phyloP scores from a whole-genome alignment of 495 filamentous ascomycete species.

The Umbilicaria muhlenbergii region DNA sequence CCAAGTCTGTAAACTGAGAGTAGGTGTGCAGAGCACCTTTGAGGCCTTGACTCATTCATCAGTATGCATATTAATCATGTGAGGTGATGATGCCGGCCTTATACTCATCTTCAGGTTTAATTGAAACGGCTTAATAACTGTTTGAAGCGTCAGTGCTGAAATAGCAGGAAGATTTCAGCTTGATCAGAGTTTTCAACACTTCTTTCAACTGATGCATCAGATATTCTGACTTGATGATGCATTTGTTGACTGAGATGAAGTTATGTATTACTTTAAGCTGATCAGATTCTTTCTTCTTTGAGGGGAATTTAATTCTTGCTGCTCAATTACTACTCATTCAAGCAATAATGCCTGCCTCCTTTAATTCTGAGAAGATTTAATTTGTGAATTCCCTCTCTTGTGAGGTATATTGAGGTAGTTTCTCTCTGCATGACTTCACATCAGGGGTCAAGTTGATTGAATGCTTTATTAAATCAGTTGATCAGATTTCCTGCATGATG shows the following conservation, averaged over 20 bases:
- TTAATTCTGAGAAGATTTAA: no score
- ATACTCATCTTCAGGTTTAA: background rate
- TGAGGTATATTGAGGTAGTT: no score
- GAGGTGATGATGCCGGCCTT: no score
- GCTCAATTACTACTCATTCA: no score
- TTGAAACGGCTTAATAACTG: background rate
- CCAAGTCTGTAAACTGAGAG: constrained; percentile 1
- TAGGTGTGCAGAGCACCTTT: constrained; percentile 2
- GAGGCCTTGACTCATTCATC: constrained; percentile 1
- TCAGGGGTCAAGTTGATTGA: background rate
- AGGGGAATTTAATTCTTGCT: background rate
- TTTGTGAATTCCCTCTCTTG: no score
- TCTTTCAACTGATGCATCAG: constrained; percentile 6
- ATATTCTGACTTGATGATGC: constrained; percentile 5
- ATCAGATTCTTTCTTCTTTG: constrained; percentile 1
- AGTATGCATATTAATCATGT: no score
- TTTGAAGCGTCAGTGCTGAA: constrained; percentile 2
- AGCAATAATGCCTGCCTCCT: no score
- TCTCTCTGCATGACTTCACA: no score
- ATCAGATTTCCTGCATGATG: background rate
- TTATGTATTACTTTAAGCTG: background rate
- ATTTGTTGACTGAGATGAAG: constrained; percentile 5
- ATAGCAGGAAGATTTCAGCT: background rate
- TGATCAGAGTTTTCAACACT: constrained; percentile 2
- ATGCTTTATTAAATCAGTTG: constrained; percentile 2